Evolutionary conservation across 192 early-diverging fungal genomes (phyloP).

Genomic region (Endogone sp.): DNA sequence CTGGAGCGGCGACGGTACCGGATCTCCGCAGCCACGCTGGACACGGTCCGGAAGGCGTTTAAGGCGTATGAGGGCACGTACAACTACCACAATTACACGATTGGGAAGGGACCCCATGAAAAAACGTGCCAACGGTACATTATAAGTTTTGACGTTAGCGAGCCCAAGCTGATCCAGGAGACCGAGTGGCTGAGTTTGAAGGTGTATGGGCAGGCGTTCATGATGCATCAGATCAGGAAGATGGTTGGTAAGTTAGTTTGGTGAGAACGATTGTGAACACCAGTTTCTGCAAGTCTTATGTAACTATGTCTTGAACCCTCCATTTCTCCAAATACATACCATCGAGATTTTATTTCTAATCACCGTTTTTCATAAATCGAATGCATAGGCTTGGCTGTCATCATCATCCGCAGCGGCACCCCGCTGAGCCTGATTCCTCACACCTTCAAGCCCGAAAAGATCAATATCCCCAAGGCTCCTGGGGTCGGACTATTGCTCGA

Average conservation of each 20-base stretch:
- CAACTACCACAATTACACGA: slow-evolving; percentile 96
- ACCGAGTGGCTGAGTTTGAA: slow-evolving; percentile 92
- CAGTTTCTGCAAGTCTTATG: too few species aligned
- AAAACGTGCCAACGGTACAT: slow-evolving; percentile 80
- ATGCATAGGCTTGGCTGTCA: slow-evolving; percentile 62
- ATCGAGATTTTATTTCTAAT: too few species aligned
- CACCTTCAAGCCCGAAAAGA: slow-evolving; percentile 59
- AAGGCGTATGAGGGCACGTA: slow-evolving; percentile 77
- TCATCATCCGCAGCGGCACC: slow-evolving; percentile 74
- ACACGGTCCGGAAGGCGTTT: slow-evolving; percentile 63
- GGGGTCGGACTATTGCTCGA: slow-evolving; percentile 87
- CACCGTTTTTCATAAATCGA: too few species aligned
- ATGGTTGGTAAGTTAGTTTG: slow-evolving; percentile 84
- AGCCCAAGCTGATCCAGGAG: slow-evolving; percentile 62
- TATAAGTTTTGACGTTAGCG: slow-evolving; percentile 69
- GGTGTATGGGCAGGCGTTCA: slow-evolving; percentile 94
- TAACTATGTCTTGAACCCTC: too few species aligned
- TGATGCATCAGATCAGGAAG: slow-evolving; percentile 99
- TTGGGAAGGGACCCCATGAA: slow-evolving; percentile 73
- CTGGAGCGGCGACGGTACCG: slow-evolving; percentile 59
- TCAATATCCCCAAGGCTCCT: slow-evolving; percentile 98
- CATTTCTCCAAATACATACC: too few species aligned
- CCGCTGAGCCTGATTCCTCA: slow-evolving; percentile 63
- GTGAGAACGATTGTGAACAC: too few species aligned
- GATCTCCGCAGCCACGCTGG: slow-evolving; percentile 55